These are phyloP conservation scores for Quercus wislizeni DNA, from an alignment of 306 rosid species.

Conservation along the genomic window DNA sequence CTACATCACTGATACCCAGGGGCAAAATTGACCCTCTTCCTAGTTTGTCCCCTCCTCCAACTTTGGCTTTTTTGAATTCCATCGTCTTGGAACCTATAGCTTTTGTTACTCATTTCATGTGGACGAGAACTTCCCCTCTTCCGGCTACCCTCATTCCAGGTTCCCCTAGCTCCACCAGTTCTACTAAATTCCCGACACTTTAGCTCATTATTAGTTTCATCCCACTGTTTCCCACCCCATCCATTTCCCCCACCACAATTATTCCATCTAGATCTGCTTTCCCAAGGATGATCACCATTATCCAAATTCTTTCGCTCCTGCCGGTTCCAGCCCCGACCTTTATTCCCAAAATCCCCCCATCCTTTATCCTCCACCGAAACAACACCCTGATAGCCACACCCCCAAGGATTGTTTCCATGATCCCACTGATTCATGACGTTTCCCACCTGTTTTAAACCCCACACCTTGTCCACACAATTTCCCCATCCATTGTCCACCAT, in stretches of 20 bases:
- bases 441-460: constrained; percentile 37
- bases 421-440: constrained; percentile 23
- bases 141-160: constrained; percentile 28
- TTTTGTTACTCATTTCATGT: constrained; percentile 19
- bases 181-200: constrained; percentile 34
- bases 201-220: constrained; percentile 25
- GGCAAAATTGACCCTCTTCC: constrained; percentile 39
- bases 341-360: constrained; percentile 39
- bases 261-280: constrained; percentile 23
- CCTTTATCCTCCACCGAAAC: constrained; percentile 19
- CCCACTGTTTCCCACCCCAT: constrained; percentile 40
- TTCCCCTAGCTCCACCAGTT: constrained; percentile 24
- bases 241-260: constrained; percentile 21
- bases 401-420: constrained; percentile 25
- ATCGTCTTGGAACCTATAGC: constrained; percentile 41
- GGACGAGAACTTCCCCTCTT: constrained; percentile 32
- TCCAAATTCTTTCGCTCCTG: constrained; percentile 25
- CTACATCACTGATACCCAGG: constrained; percentile 14
- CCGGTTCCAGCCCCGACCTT: constrained; percentile 38
- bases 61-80: constrained; percentile 31
- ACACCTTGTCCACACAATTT: constrained; percentile 24
- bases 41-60: constrained; percentile 44
- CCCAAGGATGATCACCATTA: constrained; percentile 35
- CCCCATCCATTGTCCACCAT: constrained; percentile 39
- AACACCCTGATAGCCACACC: constrained; percentile 11